These are phyloP conservation scores for Plectosphaerella sp. DNA, from an alignment of 2,329 filamentous ascomycete genomes.

Conservation along the genomic window DNA sequence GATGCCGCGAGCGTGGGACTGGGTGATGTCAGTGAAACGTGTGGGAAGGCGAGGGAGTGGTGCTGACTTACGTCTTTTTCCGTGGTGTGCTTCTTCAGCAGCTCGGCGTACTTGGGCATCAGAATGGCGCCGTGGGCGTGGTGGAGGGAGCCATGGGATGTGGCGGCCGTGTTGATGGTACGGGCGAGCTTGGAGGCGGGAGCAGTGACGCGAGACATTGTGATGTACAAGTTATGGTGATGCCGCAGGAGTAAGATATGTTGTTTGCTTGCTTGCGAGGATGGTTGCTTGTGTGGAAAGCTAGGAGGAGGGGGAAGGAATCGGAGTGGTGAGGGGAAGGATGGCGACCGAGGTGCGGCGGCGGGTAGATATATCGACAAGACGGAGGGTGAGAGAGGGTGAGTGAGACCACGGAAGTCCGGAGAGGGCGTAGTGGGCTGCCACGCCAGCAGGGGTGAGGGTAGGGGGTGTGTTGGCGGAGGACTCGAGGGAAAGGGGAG, in stretches of 20 bases:
- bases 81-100: conserved; percentile 29
- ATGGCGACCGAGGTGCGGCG: neutral
- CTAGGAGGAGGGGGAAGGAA: neutral
- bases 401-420: conserved; percentile 2
- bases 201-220: conserved; percentile 46
- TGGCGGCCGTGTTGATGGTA: conserved; percentile 37
- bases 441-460: neutral
- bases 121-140: conserved; percentile 31
- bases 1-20: conserved; percentile 32
- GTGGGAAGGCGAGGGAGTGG: neutral
- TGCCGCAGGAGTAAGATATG: conserved; percentile 1
- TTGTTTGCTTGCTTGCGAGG: too few relatives aligned
- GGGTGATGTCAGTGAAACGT: conserved; percentile 7
- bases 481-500: neutral
- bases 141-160: conserved; percentile 24
- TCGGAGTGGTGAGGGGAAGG: neutral
- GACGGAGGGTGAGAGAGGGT: neutral
- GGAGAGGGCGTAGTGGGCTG: neutral
- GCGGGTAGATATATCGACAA: neutral
- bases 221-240: conserved; percentile 6
- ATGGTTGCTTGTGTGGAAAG: neutral
- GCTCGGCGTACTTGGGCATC: conserved; percentile 45
- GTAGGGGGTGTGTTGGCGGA: neutral
- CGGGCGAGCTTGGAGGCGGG: conserved; percentile 45
- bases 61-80: conserved; percentile 33